Percentiles rank a stretch among this genome's conserved stretches.
These are phyloP conservation scores for Vigna nakashimae DNA, from an alignment of 306 rosid species.

Conservation along the genomic window DNA sequence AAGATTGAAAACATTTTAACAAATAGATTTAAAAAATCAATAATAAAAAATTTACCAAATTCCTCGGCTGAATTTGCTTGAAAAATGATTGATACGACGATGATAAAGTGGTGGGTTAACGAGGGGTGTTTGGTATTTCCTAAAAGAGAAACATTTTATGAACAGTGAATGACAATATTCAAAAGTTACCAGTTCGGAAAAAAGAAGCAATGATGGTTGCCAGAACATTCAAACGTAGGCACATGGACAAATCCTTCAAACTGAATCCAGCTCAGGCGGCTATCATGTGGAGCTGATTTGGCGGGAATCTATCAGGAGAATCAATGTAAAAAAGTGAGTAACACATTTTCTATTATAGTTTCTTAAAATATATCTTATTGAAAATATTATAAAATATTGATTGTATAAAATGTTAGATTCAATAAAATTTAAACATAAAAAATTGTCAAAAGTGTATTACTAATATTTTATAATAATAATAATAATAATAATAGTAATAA, in stretches of 20 bases:
- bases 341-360: too few species aligned
- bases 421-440: too few species aligned
- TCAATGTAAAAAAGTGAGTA: too few species aligned
- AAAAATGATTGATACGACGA: not conserved
- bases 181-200: not conserved
- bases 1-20: too few species aligned
- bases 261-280: not conserved
- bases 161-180: not conserved
- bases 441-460: too few species aligned
- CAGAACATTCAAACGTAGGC: constrained; percentile 7
- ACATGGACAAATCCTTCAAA: constrained; percentile 5
- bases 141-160: not conserved
- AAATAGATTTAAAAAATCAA: too few species aligned
- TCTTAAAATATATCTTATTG: too few species aligned
- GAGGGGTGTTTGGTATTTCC: not conserved
- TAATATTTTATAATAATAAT: too few species aligned
- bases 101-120: not conserved
- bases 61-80: not conserved
- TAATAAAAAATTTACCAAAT: too few species aligned
- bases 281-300: constrained; percentile 3
- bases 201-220: constrained; percentile 10
- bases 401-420: too few species aligned
- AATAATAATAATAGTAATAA: too few species aligned
- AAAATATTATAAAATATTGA: too few species aligned
- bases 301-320: not conserved